Evolutionary conservation across 2,329 filamentous ascomycete genomes (phyloP), one percentile per base, ranked within the genome.

Genomic region (Xylariaceae sp.): DNA sequence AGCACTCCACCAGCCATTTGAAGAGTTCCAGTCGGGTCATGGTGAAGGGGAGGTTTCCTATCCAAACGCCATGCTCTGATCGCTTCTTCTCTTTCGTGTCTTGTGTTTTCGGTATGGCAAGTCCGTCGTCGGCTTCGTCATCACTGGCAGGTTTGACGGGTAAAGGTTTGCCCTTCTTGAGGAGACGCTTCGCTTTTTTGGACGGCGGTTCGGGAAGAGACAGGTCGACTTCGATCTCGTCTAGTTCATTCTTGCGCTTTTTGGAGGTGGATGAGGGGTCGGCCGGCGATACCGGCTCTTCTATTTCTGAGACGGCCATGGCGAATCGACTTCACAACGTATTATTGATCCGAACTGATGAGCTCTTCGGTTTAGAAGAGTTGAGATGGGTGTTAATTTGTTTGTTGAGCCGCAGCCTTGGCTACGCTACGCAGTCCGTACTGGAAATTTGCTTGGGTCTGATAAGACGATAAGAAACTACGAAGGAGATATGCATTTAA

Each of bases 31-130:
- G 76, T 55, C 87, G 84, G 42, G 87, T 94, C 39, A 87, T 77
- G 44, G 81, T 83, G 77, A 92, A 99, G n/a, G 88, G 83, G 58
- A 99, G 74, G 72, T 99, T 99, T 64, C 95, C 94, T 63, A 99
- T 89, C 94, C 94, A 99, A 61, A 99, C 83, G 58, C 91, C 89
- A 71, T 90, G 85, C 16, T 88, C 84, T 9, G 90, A 94, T 55
- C 89, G 86, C 62, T 77, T 74, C 61, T 80, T 76, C 50, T 79
- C 75, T 53, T 74, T 73, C 55, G 73, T 71, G 52, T 72, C 67
- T 36, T 72, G 70, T 55, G 56, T 59, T 16, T 67, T 65, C 0
- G 65, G 63, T 10, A 66, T 41, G 0, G 53, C 37, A 7, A 68
- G 62, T 3, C 61, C 63, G 22, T 65, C 67, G 57, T 75, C 65